phyloP scores from a whole-genome alignment of 371 early-diverging fungal species.

The Mucor mucedo region DNA sequence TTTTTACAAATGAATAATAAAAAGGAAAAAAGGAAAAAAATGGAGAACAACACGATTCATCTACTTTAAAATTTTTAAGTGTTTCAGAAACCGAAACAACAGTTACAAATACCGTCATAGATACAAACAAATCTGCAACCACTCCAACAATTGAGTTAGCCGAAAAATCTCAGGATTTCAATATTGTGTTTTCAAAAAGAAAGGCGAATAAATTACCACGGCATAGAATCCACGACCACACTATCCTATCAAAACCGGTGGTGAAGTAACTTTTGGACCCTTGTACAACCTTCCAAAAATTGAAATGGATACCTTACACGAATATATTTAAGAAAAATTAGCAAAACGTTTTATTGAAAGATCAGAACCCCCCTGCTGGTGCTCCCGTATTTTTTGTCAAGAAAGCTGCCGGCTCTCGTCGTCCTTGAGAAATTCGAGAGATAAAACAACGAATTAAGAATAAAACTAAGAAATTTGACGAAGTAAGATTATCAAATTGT shows the following conservation, averaged over 20 bases:
- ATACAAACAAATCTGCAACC: no score
- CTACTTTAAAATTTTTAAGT: no score
- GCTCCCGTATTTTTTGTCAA: constrained; percentile 58
- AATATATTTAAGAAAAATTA: constrained; percentile 12
- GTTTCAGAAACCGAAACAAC: no score
- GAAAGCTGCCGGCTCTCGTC: constrained; percentile 53
- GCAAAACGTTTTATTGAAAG: constrained; percentile 43
- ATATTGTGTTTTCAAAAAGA: not conserved
- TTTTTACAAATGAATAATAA: no score
- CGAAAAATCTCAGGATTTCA: not conserved
- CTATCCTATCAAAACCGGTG: constrained; percentile 1
- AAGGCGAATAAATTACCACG: constrained; percentile 4
- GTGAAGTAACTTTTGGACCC: not conserved
- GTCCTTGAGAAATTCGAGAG: no score
- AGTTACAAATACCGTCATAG: no score
- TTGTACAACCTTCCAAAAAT: constrained; percentile 1
- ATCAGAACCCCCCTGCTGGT: constrained; percentile 49
- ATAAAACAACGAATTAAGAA: no score
- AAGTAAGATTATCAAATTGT: no score
- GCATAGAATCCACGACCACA: constrained; percentile 11
- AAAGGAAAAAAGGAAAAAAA: no score
- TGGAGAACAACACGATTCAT: no score
- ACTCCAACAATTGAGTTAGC: not conserved
- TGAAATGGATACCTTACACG: not conserved
- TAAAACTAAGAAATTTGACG: no score